Conservation (phyloP, 129 eudicot genomes). For the Centrapalus pauciflorus region DNA sequence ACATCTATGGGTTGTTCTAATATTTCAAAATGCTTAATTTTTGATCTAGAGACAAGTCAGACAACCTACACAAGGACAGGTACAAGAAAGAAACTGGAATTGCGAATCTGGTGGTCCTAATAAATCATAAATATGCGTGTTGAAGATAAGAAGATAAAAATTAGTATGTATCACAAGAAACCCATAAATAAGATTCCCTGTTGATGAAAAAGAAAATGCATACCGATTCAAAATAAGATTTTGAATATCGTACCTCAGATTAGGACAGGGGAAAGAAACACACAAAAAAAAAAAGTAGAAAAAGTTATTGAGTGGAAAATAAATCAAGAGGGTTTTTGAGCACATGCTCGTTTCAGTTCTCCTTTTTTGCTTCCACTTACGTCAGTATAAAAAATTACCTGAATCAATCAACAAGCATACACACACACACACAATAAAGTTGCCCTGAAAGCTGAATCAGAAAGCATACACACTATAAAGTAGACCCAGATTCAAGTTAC, state of each 20-base stretch:
- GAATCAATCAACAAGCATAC: constrained; percentile 17
- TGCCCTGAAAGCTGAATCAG: constrained; percentile 20
- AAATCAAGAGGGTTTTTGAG: constrained; percentile 13
- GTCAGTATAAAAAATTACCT: not conserved
- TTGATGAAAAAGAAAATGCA: constrained; percentile 13
- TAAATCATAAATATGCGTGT: constrained; percentile 11
- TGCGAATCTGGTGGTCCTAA: constrained; percentile 33
- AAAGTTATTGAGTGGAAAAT: constrained; percentile 11
- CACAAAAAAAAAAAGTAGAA: not conserved
- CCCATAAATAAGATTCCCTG: constrained; percentile 21
- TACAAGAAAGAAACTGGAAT: constrained; percentile 25
- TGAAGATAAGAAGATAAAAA: constrained; percentile 22
- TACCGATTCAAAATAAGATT: constrained; percentile 5
- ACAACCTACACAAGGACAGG: constrained; percentile 4
- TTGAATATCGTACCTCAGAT: constrained; percentile 25
- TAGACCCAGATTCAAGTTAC: constrained; percentile 26
- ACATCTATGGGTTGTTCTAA: not conserved
- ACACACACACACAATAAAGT: constrained; percentile 11
- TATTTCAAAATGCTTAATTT: not conserved
- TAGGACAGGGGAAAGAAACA: constrained; percentile 13
- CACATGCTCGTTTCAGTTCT: constrained; percentile 24
- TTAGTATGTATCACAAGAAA: constrained; percentile 10
- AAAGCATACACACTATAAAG: constrained; percentile 21
- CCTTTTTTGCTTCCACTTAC: constrained; percentile 20
- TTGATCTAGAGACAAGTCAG: too few species aligned